Base-by-base conservation (phyloP, 2,329 filamentous ascomycete genomes). In the Neopestalotiopsis rosae region DNA sequence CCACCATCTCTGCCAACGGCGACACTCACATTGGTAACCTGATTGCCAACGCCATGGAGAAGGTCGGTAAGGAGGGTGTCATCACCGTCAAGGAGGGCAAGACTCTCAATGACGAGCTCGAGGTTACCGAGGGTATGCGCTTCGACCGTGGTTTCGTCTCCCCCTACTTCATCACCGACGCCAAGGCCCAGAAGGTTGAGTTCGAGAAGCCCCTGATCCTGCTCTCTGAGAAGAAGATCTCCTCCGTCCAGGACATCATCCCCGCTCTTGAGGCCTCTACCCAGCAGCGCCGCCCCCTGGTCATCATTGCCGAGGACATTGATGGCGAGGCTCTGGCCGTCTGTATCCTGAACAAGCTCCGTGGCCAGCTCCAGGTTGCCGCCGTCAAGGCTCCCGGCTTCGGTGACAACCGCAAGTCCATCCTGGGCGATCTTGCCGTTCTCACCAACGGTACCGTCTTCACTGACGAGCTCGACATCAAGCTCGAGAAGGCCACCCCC, bases 1-100 rank as follows among this genome's bases (percentile, higher is more conserved):
- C 96, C 74, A 98, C 96, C 77, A 99, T 99, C 86, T 95, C 92
- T 76, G 96, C 96, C 82, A 99, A 99, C 85, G 96, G 96, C 76
- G 96, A 99, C 81, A 90, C 90, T 69, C 95, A 98, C 85, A 94
- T 99, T 79, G 96, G 96, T 77, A 91, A 94, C 85, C 90, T 99
- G 80, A 96, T 99, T 82, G 95, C 96, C 80, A 98, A 91, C 81
- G 96, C 96, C 76, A 99, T 99, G 96, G 96, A 99, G 90, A 97
- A 97, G 90, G 96, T 99, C 73, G 96, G 96, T 84, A 99, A 99
- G 90, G 96, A 99, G 88, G 96, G 96, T 88, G 96, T 99, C 79
- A 99, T 99, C 83, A 99, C 96, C 69, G 95, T 98, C 80, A 99
- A 99, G 92, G 96, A 99, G 89, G 96, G 96, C 81, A 99, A 98